Base-by-base conservation (phyloP, 2,329 filamentous ascomycete genomes). In the Verticillium zaregamsianum region DNA sequence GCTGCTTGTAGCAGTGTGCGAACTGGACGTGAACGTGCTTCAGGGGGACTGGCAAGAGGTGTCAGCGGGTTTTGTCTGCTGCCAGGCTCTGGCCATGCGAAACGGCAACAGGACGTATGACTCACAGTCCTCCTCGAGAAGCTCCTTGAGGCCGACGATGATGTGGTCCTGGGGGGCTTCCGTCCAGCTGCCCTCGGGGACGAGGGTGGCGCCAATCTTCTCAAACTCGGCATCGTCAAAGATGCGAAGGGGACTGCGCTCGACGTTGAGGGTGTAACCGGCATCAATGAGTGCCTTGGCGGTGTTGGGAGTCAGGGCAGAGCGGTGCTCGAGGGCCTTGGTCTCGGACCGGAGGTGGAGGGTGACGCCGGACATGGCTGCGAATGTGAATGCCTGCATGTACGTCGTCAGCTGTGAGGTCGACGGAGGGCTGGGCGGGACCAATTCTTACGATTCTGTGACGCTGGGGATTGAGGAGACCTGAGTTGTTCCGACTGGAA, bases 71-170 rank as follows among this genome's bases (percentile, higher is more conserved):
- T 31, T 17, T 45, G 25, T 59, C 33, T 61, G 58, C 56, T n/a
- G 33, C 9, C 20, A 32, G 54, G 25, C 3, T 17, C 28, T 31
- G n/a, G n/a, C 25, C 11, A 3, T 59, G 23, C 32, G 9, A 45
- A 39, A 15, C 7, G 39, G 32, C 5, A 39, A 52, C 32, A n/a
- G 23, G 32, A 15, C 28, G 6, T 8, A 20, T 64, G 61, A 73
- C 76, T 72, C 76, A 84, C 82, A 87, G 63, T 86, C 83, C 71
- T 91, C 88, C 68, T 90, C 88, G 28, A 87, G 87, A 12, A 93
- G 82, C 77, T 93, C 90, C 82, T 93, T 93, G 63, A 93, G 81
- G 49, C 90, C 90, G 62, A 93, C 76, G 64, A 93, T 87, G 69
- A 92, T 86, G 71, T 90, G 82, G 65, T 90, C 87, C 66, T 80